Evolutionary conservation across 257 asterid species (phyloP), one percentile per base, ranked within the genome.

Genomic region (Eustoma russellianum): DNA sequence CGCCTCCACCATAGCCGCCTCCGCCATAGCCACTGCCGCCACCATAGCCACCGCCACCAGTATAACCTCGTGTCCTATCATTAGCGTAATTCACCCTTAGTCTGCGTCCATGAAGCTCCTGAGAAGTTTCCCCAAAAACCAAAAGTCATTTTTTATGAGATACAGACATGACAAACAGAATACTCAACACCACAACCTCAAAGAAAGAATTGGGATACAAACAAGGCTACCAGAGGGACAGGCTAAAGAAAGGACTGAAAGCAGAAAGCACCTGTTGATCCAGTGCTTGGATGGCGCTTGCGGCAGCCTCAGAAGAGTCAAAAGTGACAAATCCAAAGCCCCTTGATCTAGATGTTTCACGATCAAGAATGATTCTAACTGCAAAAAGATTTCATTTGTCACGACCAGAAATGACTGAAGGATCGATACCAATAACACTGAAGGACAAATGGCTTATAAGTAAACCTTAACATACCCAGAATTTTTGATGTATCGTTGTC

Each of bases 311-410:
- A 45, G 54, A 24, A 30, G 71, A 57, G 5, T 67, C 17, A 59
- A 58, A 90, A 9, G 98, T 83, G 61, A 90, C 75, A 54, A 90
- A 90, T 51, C 88, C 96, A 75, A 90, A 90, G 53, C 98, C 98
- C 70, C 88, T 78, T 41, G 98, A 90, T 50, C 82, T 79, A 50
- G 91, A 88, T 60, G 81, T 71, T 13, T 81, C 93, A 53, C 96
- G 94, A 33, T 90, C 98, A 5, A 66, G 35, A 46, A 90, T 83
- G 52, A 86, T 76, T 68, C 74, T 82, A 12, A 74, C 96, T 90
- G 86, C 75, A 73, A 66, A 9, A 53, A 10, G 18, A 12, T 16
- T 35, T 40, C 13, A 40, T 43, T 16, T 5, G 10, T 44, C 12
- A 0, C 9, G 7, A 38, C 43, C 30, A 24, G 30, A 2, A 24